These are phyloP conservation scores for Salix arbutifolia DNA, from an alignment of 345 rosid genomes.

Conservation along the genomic window DNA sequence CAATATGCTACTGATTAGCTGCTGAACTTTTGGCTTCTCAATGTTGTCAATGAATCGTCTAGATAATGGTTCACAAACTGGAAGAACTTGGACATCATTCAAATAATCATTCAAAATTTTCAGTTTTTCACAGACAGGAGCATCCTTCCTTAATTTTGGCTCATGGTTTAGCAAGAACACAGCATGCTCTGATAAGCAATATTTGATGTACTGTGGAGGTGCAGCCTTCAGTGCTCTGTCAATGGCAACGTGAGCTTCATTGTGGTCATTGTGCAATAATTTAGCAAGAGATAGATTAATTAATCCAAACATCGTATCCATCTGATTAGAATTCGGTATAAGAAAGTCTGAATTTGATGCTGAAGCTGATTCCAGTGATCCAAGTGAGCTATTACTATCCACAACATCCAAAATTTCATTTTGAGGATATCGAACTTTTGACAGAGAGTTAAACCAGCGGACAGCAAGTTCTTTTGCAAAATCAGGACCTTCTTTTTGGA, in stretches of 20 bases:
- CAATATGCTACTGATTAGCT: conserved; percentile 50
- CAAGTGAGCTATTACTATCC: conserved; percentile 16
- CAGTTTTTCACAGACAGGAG: conserved; percentile 38
- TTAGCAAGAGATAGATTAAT: conserved; percentile 68
- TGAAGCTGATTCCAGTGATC: conserved; percentile 24
- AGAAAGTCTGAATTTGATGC: conserved; percentile 26
- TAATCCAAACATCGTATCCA: conserved; percentile 66
- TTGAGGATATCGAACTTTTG: conserved; percentile 33
- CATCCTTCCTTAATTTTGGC: conserved; percentile 28
- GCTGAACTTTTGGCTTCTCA: conserved; percentile 54
- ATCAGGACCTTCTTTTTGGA: conserved; percentile 43
- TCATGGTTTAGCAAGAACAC: conserved; percentile 39
- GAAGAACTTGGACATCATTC: conserved; percentile 43
- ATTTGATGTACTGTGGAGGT: conserved; percentile 37
- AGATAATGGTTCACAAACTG: conserved; percentile 50
- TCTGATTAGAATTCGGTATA: conserved; percentile 21
- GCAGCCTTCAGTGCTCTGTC: conserved; percentile 56
- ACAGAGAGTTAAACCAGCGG: conserved; percentile 58
- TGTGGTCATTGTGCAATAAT: conserved; percentile 49
- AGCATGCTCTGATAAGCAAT: conserved; percentile 76
- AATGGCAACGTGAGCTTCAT: conserved; percentile 48
- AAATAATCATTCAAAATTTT: conserved; percentile 49
- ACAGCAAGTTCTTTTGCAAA: conserved; percentile 55
- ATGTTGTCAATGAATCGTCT: conserved; percentile 55
- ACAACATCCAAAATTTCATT: conserved; percentile 22